Evolutionary conservation across 805 yeast species (phyloP).

Genomic region (Saturnispora quitensis): DNA sequence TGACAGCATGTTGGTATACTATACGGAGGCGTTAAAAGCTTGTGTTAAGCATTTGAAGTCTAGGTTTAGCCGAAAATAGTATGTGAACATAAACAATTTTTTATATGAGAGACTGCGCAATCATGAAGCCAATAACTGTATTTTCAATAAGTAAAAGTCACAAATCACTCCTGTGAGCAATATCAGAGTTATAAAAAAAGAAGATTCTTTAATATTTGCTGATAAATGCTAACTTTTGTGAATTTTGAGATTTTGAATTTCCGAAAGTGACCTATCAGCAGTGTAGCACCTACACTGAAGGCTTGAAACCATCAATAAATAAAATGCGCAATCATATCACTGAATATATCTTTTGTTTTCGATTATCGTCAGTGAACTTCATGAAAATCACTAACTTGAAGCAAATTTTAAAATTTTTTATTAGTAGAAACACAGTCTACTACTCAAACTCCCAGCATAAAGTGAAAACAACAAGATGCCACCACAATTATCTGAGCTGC

Average conservation of each 20-base stretch:
- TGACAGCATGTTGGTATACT: background rate
- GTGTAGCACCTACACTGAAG: no score
- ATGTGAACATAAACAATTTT: no score
- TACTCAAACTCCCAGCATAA: background rate
- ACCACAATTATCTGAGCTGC: conserved; percentile 4
- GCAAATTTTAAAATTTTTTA: background rate
- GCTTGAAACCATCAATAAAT: background rate
- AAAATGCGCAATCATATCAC: background rate
- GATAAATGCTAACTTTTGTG: background rate
- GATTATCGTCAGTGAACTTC: background rate
- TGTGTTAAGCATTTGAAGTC: background rate
- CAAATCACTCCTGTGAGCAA: background rate
- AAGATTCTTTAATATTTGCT: background rate
- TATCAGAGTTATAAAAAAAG: no score
- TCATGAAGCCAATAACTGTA: background rate
- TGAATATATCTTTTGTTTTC: background rate
- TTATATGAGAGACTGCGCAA: no score
- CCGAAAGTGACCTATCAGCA: background rate
- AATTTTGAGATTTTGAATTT: background rate
- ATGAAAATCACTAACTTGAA: background rate
- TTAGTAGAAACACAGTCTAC: background rate
- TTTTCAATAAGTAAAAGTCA: background rate
- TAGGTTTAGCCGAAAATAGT: background rate
- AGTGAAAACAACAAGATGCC: background rate
- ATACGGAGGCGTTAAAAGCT: background rate